These are phyloP conservation scores for Wakefieldia striispora DNA, from an alignment of 768 basidiomycete genomes.

Conservation along the genomic window DNA sequence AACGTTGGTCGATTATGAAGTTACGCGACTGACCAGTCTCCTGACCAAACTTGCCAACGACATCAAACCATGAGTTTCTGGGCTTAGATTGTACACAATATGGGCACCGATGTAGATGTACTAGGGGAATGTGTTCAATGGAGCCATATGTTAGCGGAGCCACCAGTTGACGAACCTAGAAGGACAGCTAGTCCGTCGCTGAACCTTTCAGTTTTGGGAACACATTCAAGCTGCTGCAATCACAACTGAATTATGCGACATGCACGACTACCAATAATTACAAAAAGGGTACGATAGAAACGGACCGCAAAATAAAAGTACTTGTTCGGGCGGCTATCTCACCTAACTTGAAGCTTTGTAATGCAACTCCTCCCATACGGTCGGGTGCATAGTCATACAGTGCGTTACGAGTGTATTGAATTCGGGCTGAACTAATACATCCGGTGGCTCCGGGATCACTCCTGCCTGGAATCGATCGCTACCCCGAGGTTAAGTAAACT, in stretches of 20 bases:
- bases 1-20: constrained; percentile 60
- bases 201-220: too few species aligned
- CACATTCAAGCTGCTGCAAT: background rate
- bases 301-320: constrained; percentile 11
- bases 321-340: background rate
- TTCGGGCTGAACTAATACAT: constrained; percentile 25
- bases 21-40: constrained; percentile 49
- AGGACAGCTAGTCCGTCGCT: too few species aligned
- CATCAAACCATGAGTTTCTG: constrained; percentile 14
- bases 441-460: constrained; percentile 30
- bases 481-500: background rate
- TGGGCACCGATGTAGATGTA: too few species aligned
- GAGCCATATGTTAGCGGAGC: too few species aligned
- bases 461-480: constrained; percentile 28
- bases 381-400: constrained; percentile 46
- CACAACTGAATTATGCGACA: constrained; percentile 4
- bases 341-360: constrained; percentile 10
- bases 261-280: constrained; percentile 14
- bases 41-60: constrained; percentile 50
- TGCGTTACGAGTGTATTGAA: constrained; percentile 48
- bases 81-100: too few species aligned
- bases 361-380: constrained; percentile 47
- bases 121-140: too few species aligned
- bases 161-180: too few species aligned
- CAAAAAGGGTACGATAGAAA: constrained; percentile 7